Evolutionary conservation across 495 filamentous ascomycete genomes (phyloP), one percentile per base, ranked within the genome.

Genomic region (Lentithecium fluviatile): DNA sequence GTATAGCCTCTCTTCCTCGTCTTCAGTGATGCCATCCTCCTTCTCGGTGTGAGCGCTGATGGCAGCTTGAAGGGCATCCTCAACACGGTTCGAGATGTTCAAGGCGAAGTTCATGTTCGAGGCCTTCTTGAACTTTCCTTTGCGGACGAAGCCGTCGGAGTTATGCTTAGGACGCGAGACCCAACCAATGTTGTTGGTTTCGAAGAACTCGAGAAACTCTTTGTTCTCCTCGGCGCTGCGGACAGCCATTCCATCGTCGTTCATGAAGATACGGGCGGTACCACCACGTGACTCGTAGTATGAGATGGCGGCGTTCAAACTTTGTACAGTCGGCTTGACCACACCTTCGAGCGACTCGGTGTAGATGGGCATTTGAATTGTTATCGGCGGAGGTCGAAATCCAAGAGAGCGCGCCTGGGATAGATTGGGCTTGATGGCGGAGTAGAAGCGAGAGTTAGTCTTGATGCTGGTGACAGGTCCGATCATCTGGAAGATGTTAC

Each of bases 41-140:
- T 87, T 81, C 17, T 83, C 70, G 66, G 85, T 74, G 20, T 51
- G 45, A 1, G 73, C 73, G n/a, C 34, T 25, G 26, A 51, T 34
- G 19, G 29, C 20, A 13, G 2, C 15, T 34, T 51, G 48, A 36
- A 90, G 78, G 65, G 81, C 84, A 19, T 89, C 86, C 70, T 91
- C 88, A 0, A 90, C 85, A 60, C 83, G 84, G 75, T 83, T 87
- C 12, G 86, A 88, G 58, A 91, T 79, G 79, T 87, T 87, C 36
- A 91, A 76, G 7, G 79, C 88, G 62, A 80, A 91, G 73, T 91
- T 91, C 88, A 91, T 91, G 77, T 91, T 91, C 25, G 85, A 88
- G n/a, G 87, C 87, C 62, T 90, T 85, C 79, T 85, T 86, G 74
- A 86, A 85, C 71, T 73, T 74, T 12, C 74, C 72, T 40, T 65